A percentile compares a stretch with the other conserved stretches of the same genome.
Conservation (phyloP, 2,329 filamentous ascomycete genomes). For the Colletotrichum sp. region DNA sequence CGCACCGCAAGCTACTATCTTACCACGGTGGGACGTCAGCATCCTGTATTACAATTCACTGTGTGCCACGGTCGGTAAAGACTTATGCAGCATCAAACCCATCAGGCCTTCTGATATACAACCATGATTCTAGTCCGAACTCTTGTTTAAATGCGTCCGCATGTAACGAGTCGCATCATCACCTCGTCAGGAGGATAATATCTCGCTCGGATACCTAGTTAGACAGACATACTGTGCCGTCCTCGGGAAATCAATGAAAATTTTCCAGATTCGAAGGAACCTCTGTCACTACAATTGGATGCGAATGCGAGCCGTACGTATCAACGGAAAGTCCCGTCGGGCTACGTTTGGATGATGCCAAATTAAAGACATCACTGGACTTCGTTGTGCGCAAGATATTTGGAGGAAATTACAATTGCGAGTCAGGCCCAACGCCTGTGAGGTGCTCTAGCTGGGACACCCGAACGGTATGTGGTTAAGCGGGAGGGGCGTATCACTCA, state of each 20-base stretch:
- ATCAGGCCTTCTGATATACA: not conserved
- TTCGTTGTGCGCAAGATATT: not conserved
- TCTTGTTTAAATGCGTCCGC: not conserved
- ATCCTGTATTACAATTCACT: not conserved
- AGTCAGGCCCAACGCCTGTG: not conserved
- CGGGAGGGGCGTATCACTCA: not conserved
- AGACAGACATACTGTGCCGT: no score
- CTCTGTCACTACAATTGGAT: accelerated
- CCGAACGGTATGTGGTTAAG: not conserved
- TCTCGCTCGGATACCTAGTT: accelerated
- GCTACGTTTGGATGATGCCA: not conserved
- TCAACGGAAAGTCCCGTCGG: not conserved
- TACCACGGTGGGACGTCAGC: accelerated
- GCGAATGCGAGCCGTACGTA: not conserved
- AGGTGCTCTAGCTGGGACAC: not conserved
- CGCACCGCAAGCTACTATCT: not conserved
- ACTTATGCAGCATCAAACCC: accelerated
- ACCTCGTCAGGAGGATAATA: not conserved
- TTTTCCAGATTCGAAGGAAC: accelerated
- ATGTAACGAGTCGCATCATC: accelerated
- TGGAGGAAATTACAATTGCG: not conserved
- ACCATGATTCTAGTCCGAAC: accelerated
- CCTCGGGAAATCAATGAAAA: not conserved
- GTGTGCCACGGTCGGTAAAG: accelerated
- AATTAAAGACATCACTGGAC: not conserved